Evolutionary conservation across 2,329 filamentous ascomycete species (phyloP), one percentile per base, ranked within the genome.

Genomic region (Acrodontium crateriforme): DNA sequence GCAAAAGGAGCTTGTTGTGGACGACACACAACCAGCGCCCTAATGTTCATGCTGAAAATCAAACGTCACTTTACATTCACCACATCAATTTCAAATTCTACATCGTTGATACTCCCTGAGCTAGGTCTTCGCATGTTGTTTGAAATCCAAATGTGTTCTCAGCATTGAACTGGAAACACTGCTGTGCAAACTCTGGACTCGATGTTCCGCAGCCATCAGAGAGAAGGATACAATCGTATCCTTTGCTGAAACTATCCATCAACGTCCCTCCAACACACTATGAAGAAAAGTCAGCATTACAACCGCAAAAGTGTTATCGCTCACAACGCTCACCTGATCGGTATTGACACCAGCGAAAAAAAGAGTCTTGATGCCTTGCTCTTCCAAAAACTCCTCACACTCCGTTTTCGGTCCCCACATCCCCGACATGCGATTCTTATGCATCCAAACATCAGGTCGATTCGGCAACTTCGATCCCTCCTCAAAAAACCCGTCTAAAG

Each of bases 281-380:
- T 12, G n/a, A 22, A 8, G 20, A 22, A n/a, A 4, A 4, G 20
- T 22, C 20, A 22, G 8, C 20, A 12, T 4, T n/a, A 8, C 10
- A 4, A 4, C 5, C 5, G 13, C n/a, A 47, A 74, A 69, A 3
- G 69, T 71, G 41, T 74, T 69, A 16, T 24, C 67, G 70, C 9
- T 24, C 8, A 6, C 20, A 12, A 19, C 10, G 18, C 19, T 25
- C 17, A 28, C 26, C 42, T 69, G 66, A 45, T 72, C 67, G 3
- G 67, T 71, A 41, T 74, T 74, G 9, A 72, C 68, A 1, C 70
- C 69, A 1, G 64, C 52, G 36, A 74, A 71, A 12, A 74, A 41
- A 24, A 73, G 42, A 4, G 67, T 72, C 24, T 38, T 58, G 32
- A 58, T 59, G 0, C 53, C 52, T 25, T 55, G 37, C 21, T 47